phyloP scores from a whole-genome alignment of 106 monocot species.

The Chionographis japonica region DNA sequence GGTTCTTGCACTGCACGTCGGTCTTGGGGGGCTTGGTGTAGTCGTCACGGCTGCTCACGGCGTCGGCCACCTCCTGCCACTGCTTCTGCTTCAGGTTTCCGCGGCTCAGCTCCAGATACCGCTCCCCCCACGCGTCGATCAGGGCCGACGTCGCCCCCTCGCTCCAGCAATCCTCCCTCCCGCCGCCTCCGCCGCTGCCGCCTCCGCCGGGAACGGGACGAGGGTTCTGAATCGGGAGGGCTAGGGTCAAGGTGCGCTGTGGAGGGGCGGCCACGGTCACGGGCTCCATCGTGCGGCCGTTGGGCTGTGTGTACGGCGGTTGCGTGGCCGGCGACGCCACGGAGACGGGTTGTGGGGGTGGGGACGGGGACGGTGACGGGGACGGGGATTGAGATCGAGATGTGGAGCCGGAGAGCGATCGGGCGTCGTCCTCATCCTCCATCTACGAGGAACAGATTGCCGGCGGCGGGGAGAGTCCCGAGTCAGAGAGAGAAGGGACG shows the following conservation, averaged over 20 bases:
- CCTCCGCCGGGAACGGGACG: neutral
- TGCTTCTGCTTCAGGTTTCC: conserved; percentile 78
- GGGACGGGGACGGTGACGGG: neutral
- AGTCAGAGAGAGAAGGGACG: neutral
- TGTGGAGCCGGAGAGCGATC: neutral
- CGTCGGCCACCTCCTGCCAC: conserved; percentile 94
- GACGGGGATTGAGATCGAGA: neutral
- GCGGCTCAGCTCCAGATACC: conserved; percentile 63
- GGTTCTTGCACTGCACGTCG: conserved; percentile 89
- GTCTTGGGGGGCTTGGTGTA: conserved; percentile 57
- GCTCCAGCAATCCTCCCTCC: conserved; percentile 61
- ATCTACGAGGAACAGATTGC: neutral
- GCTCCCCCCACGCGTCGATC: conserved; percentile 84
- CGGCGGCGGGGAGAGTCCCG: neutral
- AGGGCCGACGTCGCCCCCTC: conserved; percentile 57
- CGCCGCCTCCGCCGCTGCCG: conserved; percentile 8
- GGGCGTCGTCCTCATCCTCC: conserved; percentile 15
- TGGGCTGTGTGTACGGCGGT: neutral
- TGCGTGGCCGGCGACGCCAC: neutral
- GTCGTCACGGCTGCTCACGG: conserved; percentile 60
- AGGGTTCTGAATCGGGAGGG: conserved; percentile 35
- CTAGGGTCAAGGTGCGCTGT: conserved; percentile 32
- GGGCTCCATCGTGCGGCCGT: conserved; percentile 1
- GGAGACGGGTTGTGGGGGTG: neutral
- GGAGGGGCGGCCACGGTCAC: conserved; percentile 14